Conservation (phyloP, 306 rosid species). For the Trifolium fragiferum region DNA sequence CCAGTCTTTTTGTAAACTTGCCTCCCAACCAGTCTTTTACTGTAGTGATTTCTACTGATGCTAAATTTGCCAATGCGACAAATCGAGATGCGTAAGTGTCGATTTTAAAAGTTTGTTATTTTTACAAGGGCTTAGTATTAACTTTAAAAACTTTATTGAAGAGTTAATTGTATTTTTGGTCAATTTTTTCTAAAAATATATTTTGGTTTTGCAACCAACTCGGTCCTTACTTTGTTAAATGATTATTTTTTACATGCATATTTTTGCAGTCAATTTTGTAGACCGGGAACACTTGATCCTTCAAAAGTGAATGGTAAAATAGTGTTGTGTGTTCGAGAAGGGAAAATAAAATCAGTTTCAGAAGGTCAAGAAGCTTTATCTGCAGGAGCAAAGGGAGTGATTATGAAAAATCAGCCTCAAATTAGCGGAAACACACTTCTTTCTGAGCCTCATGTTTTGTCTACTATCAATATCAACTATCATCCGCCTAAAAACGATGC, state of each 20-base stretch:
- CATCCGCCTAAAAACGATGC: no score
- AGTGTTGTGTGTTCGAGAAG: constrained; percentile 52
- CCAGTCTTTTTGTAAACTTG: constrained; percentile 52
- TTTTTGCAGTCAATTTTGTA: constrained; percentile 45
- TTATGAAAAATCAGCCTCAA: constrained; percentile 44
- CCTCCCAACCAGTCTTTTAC: constrained; percentile 50
- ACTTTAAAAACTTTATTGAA: no score
- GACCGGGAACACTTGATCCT: constrained; percentile 52
- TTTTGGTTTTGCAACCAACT: no score
- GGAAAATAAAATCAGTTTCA: constrained; percentile 45
- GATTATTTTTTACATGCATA: neutral
- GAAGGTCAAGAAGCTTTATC: constrained; percentile 49
- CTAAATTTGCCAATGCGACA: constrained; percentile 40
- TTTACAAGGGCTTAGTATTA: no score
- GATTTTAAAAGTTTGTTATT: neutral
- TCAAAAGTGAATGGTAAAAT: constrained; percentile 64
- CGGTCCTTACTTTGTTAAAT: no score
- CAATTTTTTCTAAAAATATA: no score
- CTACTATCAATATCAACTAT: constrained; percentile 18
- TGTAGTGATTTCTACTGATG: constrained; percentile 50
- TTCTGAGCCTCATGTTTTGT: constrained; percentile 60
- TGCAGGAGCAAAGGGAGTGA: constrained; percentile 69
- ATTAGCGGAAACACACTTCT: constrained; percentile 43
- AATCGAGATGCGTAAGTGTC: constrained; percentile 52
- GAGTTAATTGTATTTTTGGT: no score